These are phyloP conservation scores for Setaria italica DNA, from an alignment of 202 grass and related monocot genomes.

Conservation along the genomic window DNA sequence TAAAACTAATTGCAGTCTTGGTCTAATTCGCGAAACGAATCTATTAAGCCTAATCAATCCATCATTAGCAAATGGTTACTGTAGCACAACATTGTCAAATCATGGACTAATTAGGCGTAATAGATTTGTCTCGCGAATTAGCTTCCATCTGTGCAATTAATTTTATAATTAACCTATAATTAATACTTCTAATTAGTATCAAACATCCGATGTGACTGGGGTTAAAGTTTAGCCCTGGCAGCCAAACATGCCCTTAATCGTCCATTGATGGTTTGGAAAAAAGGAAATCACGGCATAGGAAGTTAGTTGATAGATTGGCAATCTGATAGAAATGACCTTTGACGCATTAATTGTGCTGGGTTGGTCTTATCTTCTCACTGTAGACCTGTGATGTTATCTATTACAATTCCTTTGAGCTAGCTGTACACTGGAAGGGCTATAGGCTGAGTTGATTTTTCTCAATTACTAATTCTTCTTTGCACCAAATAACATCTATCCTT, in stretches of 20 bases:
- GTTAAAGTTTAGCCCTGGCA: too few relatives aligned
- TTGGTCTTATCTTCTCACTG: not conserved
- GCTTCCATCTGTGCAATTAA: too few relatives aligned
- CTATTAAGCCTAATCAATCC: too few relatives aligned
- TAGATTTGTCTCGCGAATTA: too few relatives aligned
- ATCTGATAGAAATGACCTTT: conserved; percentile 8
- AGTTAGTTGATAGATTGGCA: not conserved
- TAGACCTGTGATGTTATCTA: not conserved
- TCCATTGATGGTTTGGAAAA: not conserved
- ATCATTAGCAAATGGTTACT: too few relatives aligned
- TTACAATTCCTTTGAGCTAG: not conserved
- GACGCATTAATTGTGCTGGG: not conserved
- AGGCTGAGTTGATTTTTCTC: not conserved
- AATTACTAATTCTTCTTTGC: not conserved
- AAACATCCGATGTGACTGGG: too few relatives aligned
- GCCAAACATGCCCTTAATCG: not conserved
- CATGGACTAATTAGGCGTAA: too few relatives aligned
- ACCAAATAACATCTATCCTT: not conserved
- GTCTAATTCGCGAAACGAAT: too few relatives aligned
- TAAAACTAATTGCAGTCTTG: too few relatives aligned
- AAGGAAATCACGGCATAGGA: not conserved
- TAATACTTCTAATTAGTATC: too few relatives aligned
- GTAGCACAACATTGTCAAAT: too few relatives aligned
- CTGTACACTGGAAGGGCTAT: not conserved
- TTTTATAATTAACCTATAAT: too few relatives aligned